Conservation (phyloP, 2,329 filamentous ascomycete species). For the Pezicula carpinea region DNA sequence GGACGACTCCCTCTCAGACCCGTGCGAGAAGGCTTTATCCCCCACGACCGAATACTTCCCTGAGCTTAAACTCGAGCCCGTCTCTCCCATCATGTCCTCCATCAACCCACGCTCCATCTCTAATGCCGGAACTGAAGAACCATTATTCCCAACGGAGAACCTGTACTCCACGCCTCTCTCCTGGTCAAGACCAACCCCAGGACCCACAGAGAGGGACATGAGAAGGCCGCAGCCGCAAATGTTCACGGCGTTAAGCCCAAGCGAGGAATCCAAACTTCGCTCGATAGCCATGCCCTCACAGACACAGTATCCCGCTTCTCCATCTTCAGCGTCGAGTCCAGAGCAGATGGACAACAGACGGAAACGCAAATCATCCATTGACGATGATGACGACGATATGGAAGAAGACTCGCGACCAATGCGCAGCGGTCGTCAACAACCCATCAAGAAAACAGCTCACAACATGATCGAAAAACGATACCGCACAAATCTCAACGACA, state of each 20-base stretch:
- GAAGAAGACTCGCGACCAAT: slow-evolving; percentile 16
- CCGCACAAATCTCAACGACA: slow-evolving; percentile 78
- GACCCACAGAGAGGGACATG: background rate
- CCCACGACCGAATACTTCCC: slow-evolving; percentile 23
- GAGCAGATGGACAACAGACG: slow-evolving; percentile 47
- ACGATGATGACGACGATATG: slow-evolving; percentile 50
- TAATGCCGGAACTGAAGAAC: slow-evolving; percentile 21
- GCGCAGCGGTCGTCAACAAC: slow-evolving; percentile 26
- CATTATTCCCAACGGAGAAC: slow-evolving; percentile 22
- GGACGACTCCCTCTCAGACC: slow-evolving; percentile 18
- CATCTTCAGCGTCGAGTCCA: slow-evolving; percentile 46
- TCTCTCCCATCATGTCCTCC: slow-evolving; percentile 18
- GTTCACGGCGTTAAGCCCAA: slow-evolving; percentile 4
- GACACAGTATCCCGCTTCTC: slow-evolving; percentile 41
- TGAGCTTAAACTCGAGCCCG: slow-evolving; percentile 22
- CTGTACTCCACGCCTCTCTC: slow-evolving; percentile 25
- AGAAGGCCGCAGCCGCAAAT: background rate
- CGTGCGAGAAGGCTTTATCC: slow-evolving; percentile 21
- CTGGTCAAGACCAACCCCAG: slow-evolving; percentile 17
- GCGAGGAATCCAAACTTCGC: slow-evolving; percentile 39
- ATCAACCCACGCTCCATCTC: slow-evolving; percentile 12
- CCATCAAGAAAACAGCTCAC: slow-evolving; percentile 72
- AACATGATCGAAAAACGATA: slow-evolving; percentile 86
- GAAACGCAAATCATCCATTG: slow-evolving; percentile 7
- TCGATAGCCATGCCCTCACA: slow-evolving; percentile 60